Base-by-base conservation (phyloP, 2,329 filamentous ascomycete genomes). In the Metarhizium humberi region DNA sequence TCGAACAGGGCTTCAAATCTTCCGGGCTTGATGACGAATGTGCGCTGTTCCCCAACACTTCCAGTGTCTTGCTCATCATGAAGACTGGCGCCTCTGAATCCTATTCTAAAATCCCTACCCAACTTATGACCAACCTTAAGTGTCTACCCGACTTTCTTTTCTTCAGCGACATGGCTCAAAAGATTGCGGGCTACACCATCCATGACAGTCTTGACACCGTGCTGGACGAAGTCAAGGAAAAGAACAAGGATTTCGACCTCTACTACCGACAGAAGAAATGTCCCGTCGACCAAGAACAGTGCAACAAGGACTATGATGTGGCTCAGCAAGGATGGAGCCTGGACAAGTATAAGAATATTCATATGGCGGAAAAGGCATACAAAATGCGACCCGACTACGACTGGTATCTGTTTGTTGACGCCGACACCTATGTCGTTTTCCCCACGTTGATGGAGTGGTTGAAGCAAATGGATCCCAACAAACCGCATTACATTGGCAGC, bases 271-370 rank as follows among this genome's bases (percentile, higher is more conserved):
- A 78, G 62, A 63, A 75, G 50, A 64, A 72, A 47, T 80, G 78
- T 58, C 67, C 70, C 30, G 64, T 72, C 52, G 72, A 75, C 40
- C 73, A 76, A 49, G 73, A 74, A 47, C 73, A 71, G 53, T 76
- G 78, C 59, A 72, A 72, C 57, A 69, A 66, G 64, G 38, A 58
- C 55, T 55, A 60, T 53, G 54, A 65, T 50, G 55, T 56, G 6
- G 58, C 56, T 55, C 55, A 62, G 58, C 67, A 73, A 25, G 73
- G 72, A 1, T 84, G 80, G 81, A 72, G 69, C 18, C 65, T 84
- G 43, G 81, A 84, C 69, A 83, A 82, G 68, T 84, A 81, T 70
- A 84, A 84, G 67, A 82, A 81, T 63, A 70, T 82, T 49, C 80
- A 82, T 63, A 81, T 83, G 63, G 75, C 79, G 13, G 75, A 81